Evolutionary conservation across 257 asterid species (phyloP).

Genomic region (Solanum rostratum): DNA sequence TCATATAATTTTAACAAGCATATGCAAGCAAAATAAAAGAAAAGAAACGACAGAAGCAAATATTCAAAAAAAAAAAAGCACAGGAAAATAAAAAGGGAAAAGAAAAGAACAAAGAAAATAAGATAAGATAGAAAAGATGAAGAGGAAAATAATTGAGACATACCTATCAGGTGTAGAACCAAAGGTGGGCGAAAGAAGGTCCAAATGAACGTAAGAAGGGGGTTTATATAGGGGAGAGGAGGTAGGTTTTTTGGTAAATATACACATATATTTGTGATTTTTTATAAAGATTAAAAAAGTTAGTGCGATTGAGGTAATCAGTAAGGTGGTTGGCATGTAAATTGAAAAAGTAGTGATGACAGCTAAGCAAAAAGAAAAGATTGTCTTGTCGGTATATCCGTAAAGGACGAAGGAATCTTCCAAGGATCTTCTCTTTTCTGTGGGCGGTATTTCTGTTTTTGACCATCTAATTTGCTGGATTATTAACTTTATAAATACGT

Average conservation of each 20-base stretch:
- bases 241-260: background rate
- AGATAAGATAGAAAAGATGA: background rate
- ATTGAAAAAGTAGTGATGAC: background rate
- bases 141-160: background rate
- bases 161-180: slow-evolving; percentile 14
- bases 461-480: background rate
- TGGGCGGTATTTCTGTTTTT: background rate
- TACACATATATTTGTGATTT: background rate
- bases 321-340: background rate
- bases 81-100: background rate
- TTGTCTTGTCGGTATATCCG: background rate
- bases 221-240: slow-evolving; percentile 36
- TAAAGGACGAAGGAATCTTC: background rate
- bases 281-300: background rate
- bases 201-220: fast-evolving
- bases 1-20: background rate
- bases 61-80: background rate
- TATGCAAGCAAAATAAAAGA: background rate
- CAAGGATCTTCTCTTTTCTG: background rate
- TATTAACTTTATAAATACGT: background rate
- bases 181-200: slow-evolving; percentile 22
- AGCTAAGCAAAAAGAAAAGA: background rate
- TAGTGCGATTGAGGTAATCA: background rate
- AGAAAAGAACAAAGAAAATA: background rate
- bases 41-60: background rate